Base-by-base conservation (phyloP, 202 grass and related monocot genomes). In the Panicum virgatum region DNA sequence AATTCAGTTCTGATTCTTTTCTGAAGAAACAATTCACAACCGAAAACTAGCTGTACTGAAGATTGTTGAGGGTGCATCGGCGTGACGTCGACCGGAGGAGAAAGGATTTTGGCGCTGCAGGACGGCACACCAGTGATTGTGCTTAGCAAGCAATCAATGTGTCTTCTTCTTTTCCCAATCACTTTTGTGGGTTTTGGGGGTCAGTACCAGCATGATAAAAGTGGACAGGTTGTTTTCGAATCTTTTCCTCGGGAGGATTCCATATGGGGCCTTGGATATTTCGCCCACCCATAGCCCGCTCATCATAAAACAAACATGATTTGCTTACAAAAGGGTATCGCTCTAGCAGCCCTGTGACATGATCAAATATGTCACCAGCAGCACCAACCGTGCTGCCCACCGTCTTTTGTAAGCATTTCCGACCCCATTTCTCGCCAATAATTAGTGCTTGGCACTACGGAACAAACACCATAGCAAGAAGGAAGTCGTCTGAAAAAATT, bases 251-350 rank as follows among this genome's bases (percentile, higher is more conserved):
- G 18, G 54, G 20, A 32, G 53, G 27, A 71, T 85, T 56, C 66
- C 60, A 7, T 25, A 54, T n/a, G 26, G 46, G 71, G 3, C 23
- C 3, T 72, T 42, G 23, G 57, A 19, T 65, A 73, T 66, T 64
- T 65, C 83, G 73, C 19, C 66, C 58, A 45, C 67, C 22, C 77
- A 56, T 73, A 62, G 25, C 15, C 26, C 11, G n/a, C n/a, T 64
- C n/a, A n/a, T 36, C 34, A 20, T 20, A 46, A 2, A 65, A 39
- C 25, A 79, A 32, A 19, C 36, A 26, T 37, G n/a, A 72, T 80
- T 58, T 86, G 59, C 69, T 80, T 74, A 56, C 75, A 45, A 13
- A 65, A 63, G 36, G 45, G 52, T 65, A 25, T 14, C 38, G 12
- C 34, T 23, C 25, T 10, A 56, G 37, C 60, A 45, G 48, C 58